A percentile compares a stretch with the other conserved stretches of the same genome.
phyloP scores from a whole-genome alignment of 805 yeast genomes.

The Jamesozyma jinghongensis region DNA sequence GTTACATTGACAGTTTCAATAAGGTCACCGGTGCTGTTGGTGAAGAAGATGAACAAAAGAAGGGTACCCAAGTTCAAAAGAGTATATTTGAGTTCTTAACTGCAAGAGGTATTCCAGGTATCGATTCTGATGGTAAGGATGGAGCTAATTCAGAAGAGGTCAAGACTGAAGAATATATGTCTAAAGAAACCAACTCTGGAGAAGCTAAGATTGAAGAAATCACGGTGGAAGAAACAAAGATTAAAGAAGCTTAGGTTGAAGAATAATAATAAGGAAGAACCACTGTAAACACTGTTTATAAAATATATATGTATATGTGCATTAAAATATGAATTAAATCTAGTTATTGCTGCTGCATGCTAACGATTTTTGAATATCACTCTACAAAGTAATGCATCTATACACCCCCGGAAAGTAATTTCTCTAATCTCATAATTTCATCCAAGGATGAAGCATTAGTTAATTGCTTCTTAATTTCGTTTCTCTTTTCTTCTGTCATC shows the following conservation, averaged over 20 bases:
- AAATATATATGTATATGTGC: too few species aligned
- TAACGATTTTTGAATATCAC: too few species aligned
- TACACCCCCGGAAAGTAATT: constrained; percentile 34
- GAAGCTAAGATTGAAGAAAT: neutral
- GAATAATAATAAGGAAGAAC: neutral
- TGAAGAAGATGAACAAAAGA: constrained; percentile 26
- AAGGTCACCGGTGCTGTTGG: constrained; percentile 45
- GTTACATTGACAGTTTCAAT: constrained; percentile 75
- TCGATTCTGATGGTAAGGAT: constrained; percentile 1
- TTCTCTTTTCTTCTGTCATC: constrained; percentile 47
- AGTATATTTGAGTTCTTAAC: constrained; percentile 36
- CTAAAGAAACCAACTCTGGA: neutral
- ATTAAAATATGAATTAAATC: too few species aligned
- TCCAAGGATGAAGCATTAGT: constrained; percentile 57
- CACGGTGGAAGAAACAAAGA: neutral
- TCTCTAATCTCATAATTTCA: constrained; percentile 68
- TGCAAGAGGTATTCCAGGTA: constrained; percentile 33
- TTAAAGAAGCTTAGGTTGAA: neutral
- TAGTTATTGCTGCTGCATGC: too few species aligned
- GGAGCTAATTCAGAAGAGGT: constrained; percentile 1
- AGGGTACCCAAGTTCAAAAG: constrained; percentile 24
- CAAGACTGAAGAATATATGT: neutral
- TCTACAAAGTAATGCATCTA: constrained; percentile 1
- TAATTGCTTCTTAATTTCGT: constrained; percentile 43
- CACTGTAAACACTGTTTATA: too few species aligned